A percentile compares a stretch with the other conserved stretches of the same genome.
Evolutionary conservation across 2,329 filamentous ascomycete species (phyloP).

Genomic region (Colletotrichum cuscutae): DNA sequence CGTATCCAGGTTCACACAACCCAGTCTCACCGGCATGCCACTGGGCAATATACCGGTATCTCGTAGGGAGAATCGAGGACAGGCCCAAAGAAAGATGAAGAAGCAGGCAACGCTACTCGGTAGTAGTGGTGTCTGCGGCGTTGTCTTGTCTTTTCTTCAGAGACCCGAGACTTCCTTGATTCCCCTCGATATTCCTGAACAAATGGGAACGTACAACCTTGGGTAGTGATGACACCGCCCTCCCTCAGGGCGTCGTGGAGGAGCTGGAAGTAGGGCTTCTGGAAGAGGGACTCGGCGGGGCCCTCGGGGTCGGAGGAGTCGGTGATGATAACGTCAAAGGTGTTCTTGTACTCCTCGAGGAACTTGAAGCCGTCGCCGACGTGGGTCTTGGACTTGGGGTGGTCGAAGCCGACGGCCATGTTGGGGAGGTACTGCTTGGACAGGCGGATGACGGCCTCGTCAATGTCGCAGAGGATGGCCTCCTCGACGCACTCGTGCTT

Average conservation of each 20-base stretch:
- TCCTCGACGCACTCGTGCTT: conserved; percentile 98
- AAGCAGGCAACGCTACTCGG: conserved; percentile 43
- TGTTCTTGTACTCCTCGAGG: conserved; percentile 94
- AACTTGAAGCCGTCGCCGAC: conserved; percentile 99
- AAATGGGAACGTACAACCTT: conserved; percentile 98
- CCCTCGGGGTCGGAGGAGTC: conserved; percentile 98
- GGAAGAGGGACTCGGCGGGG: conserved; percentile 94
- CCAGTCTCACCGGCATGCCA: conserved; percentile 26
- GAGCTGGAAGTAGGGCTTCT: conserved; percentile 99
- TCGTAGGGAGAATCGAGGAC: conserved; percentile 28
- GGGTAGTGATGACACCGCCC: conserved; percentile 98
- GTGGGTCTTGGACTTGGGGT: conserved; percentile 93
- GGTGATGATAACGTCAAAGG: conserved; percentile 99
- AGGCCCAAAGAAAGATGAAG: conserved; percentile 38
- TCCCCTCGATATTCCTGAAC: conserved; percentile 41
- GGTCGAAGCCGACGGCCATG: conserved; percentile 93
- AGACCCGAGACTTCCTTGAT: conserved; percentile 33
- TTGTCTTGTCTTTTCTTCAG: neutral
- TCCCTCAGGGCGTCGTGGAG: conserved; percentile 89
- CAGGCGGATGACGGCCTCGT: conserved; percentile 96
- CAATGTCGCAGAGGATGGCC: conserved; percentile 97
- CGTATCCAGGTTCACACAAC: conserved; percentile 18
- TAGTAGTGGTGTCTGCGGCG: neutral
- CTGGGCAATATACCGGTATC: conserved; percentile 16
- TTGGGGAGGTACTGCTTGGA: conserved; percentile 97